Conservation (phyloP, 2,329 filamentous ascomycete genomes). For the Claviceps arundinis region DNA sequence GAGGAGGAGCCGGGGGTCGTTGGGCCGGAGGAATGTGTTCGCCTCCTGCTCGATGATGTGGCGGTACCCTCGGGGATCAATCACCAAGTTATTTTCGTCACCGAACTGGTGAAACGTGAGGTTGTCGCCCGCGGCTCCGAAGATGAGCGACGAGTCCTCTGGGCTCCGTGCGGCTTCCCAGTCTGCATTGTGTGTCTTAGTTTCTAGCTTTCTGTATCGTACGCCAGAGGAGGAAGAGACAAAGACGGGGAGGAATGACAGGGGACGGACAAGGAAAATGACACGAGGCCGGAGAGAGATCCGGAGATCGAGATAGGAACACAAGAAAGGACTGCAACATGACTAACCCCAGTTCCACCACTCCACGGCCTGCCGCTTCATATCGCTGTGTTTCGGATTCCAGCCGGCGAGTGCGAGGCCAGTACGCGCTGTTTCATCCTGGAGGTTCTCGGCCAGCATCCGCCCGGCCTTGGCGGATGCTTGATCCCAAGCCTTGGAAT, state of each 20-base stretch:
- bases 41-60: slow-evolving; percentile 44
- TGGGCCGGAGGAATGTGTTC: slow-evolving; percentile 37
- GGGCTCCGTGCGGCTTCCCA: slow-evolving; percentile 46
- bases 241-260: no score
- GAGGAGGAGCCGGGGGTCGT: slow-evolving; percentile 45
- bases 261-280: no score
- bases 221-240: background rate
- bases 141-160: slow-evolving; percentile 41
- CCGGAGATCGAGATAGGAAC: background rate
- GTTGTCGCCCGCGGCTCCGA: slow-evolving; percentile 43
- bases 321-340: background rate
- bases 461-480: slow-evolving; percentile 40
- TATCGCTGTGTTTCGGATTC: slow-evolving; percentile 40
- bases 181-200: slow-evolving; percentile 16
- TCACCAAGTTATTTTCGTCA: slow-evolving; percentile 47
- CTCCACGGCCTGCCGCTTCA: slow-evolving; percentile 45
- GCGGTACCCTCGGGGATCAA: slow-evolving; percentile 49
- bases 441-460: slow-evolving; percentile 44
- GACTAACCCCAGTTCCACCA: slow-evolving; percentile 34
- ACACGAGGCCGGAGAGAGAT: no score
- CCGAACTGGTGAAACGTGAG: slow-evolving; percentile 49
- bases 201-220: background rate
- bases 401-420: slow-evolving; percentile 48
- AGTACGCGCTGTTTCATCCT: slow-evolving; percentile 46
- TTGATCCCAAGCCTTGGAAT: slow-evolving; percentile 29